A percentile compares a stretch with the other conserved stretches of the same genome.
phyloP scores from a whole-genome alignment of 2,329 filamentous ascomycete genomes.

The Trichoderma sp. region DNA sequence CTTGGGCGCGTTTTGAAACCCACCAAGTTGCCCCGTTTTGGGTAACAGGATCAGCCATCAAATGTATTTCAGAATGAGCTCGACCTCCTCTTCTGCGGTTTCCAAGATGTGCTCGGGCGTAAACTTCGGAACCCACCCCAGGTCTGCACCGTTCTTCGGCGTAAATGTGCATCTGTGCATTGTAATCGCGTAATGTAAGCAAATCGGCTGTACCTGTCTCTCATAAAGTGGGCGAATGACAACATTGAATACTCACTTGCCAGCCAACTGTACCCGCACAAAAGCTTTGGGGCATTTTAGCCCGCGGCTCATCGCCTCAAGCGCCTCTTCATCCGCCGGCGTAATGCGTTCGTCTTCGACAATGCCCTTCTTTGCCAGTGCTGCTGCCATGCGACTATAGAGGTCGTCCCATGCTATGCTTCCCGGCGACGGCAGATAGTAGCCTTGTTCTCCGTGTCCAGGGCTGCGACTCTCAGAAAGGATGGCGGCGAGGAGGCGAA shows the following conservation, averaged over 20 bases:
- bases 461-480: neutral
- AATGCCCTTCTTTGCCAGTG: neutral
- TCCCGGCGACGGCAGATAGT: neutral
- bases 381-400: neutral
- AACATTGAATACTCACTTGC: constrained; percentile 4
- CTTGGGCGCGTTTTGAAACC: too few species aligned
- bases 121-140: neutral
- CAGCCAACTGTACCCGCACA: neutral
- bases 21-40: neutral
- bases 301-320: neutral
- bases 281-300: neutral
- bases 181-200: neutral
- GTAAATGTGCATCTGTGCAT: neutral
- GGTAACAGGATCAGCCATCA: neutral
- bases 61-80: neutral
- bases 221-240: neutral
- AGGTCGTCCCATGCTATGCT: constrained; percentile 9
- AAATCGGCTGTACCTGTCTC: neutral
- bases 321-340: neutral
- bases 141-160: neutral
- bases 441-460: neutral
- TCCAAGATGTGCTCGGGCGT: neutral
- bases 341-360: neutral
- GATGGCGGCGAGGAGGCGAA: neutral
- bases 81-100: neutral